A percentile compares a stretch with the other conserved stretches of the same genome.
These are phyloP conservation scores for Glarea lozoyensis DNA, from an alignment of 495 filamentous ascomycete species.

Conservation along the genomic window DNA sequence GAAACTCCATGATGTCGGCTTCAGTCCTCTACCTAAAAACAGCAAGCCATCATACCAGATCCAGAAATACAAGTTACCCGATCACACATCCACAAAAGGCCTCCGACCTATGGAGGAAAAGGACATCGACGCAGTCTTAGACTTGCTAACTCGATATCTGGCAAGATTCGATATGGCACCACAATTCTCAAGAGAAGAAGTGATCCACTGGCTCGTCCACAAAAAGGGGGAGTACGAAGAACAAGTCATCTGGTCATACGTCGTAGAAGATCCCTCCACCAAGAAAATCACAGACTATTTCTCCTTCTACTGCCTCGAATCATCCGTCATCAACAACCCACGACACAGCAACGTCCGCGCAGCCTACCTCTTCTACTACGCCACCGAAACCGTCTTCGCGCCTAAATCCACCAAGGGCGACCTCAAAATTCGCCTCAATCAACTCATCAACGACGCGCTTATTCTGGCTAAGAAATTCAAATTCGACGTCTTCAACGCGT, in stretches of 20 bases:
- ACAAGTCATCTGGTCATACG: constrained; percentile 85
- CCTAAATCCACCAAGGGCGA: constrained; percentile 34
- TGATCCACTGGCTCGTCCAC: constrained; percentile 81
- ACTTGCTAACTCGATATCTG: constrained; percentile 69
- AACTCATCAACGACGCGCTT: constrained; percentile 73
- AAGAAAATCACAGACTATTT: constrained; percentile 92
- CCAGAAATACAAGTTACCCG: constrained; percentile 68
- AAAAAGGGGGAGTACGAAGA: constrained; percentile 49
- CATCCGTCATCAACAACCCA: constrained; percentile 70
- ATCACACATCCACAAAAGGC: constrained; percentile 57
- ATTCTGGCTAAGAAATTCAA: constrained; percentile 78
- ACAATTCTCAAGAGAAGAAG: constrained; percentile 66
- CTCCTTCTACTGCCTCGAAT: constrained; percentile 93
- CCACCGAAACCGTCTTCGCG: constrained; percentile 69
- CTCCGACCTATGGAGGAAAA: constrained; percentile 72
- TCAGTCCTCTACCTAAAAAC: constrained; percentile 69
- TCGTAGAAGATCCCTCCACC: constrained; percentile 66
- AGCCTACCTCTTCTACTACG: constrained; percentile 96
- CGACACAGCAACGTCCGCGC: constrained; percentile 73
- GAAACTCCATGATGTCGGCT: constrained; percentile 89
- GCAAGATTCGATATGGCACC: constrained; percentile 77
- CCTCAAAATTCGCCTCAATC: constrained; percentile 63
- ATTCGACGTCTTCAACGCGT: constrained; percentile 95
- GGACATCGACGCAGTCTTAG: constrained; percentile 69
- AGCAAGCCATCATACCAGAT: constrained; percentile 78